phyloP scores from a whole-genome alignment of 202 grass and related monocot species.

The Panicum virgatum region DNA sequence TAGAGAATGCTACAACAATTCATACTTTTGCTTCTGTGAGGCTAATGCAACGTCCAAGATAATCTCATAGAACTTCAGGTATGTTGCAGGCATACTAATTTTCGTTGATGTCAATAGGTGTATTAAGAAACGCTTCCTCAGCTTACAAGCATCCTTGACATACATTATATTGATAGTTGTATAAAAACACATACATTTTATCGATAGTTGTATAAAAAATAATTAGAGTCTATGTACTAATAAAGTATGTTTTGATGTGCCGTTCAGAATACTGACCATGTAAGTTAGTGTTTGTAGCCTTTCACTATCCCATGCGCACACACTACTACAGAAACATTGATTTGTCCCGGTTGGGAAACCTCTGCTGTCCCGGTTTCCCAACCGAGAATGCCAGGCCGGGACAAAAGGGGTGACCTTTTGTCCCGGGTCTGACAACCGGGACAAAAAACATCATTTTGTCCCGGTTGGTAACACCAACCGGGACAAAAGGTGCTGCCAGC shows the following conservation, averaged over 20 bases:
- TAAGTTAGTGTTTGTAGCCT: not conserved
- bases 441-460: too few relatives aligned
- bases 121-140: not conserved
- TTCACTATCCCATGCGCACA: not conserved
- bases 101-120: not conserved
- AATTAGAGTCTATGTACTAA: not conserved
- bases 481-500: too few relatives aligned
- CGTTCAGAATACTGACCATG: not conserved
- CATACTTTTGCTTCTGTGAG: not conserved
- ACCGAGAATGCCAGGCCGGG: too few relatives aligned
- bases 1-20: not conserved
- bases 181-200: not conserved
- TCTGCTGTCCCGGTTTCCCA: too few relatives aligned
- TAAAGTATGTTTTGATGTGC: not conserved
- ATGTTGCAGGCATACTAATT: not conserved
- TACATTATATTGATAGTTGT: too few relatives aligned
- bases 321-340: too few relatives aligned
- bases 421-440: too few relatives aligned
- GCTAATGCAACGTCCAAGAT: not conserved
- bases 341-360: too few relatives aligned
- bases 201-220: not conserved
- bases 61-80: not conserved
- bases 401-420: too few relatives aligned
- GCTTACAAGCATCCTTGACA: not conserved
- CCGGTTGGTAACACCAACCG: too few relatives aligned